These are phyloP conservation scores for Sordariomycetes sp. DNA, from an alignment of 2,329 filamentous ascomycete genomes.

Conservation along the genomic window DNA sequence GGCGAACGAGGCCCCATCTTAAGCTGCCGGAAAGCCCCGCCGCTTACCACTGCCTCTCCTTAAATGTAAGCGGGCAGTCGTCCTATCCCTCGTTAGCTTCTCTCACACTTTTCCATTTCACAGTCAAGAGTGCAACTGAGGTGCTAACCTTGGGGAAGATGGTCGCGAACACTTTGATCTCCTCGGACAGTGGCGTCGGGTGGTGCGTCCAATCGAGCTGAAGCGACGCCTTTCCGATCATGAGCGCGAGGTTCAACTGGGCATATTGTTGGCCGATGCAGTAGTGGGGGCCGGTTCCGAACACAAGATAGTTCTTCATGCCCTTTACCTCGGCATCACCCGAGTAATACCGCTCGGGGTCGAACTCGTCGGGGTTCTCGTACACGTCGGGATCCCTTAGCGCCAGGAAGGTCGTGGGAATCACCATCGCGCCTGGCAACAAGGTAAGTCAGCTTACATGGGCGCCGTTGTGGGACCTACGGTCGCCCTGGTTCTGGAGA, in stretches of 20 bases:
- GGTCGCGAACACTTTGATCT: conserved; percentile 96
- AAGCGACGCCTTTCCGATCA: conserved; percentile 83
- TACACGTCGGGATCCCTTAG: conserved; percentile 91
- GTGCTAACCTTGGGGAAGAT: conserved; percentile 84
- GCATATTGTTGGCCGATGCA: conserved; percentile 92
- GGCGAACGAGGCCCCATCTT: background rate
- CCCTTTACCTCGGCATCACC: conserved; percentile 78
- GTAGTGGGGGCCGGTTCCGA: conserved; percentile 92
- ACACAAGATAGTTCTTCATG: conserved; percentile 92
- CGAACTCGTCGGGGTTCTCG: conserved; percentile 73
- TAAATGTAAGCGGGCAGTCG: conserved; percentile 69
- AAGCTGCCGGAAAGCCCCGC: background rate
- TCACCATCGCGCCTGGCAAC: conserved; percentile 66
- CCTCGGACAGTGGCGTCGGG: conserved; percentile 69
- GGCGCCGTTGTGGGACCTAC: background rate
- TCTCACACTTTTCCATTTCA: background rate
- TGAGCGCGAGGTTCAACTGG: conserved; percentile 72
- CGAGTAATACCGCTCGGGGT: conserved; percentile 82
- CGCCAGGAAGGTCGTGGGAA: conserved; percentile 81
- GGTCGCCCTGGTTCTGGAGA: background rate
- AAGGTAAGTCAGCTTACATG: conserved; percentile 9
- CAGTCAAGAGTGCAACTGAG: background rate
- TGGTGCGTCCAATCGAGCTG: conserved; percentile 84
- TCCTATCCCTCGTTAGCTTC: conserved; percentile 38
- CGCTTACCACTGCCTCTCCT: conserved; percentile 32